Evolutionary conservation across 2,329 filamentous ascomycete genomes (phyloP), one percentile per base, ranked within the genome.

Genomic region (Pseudogymnoascus pannorum): DNA sequence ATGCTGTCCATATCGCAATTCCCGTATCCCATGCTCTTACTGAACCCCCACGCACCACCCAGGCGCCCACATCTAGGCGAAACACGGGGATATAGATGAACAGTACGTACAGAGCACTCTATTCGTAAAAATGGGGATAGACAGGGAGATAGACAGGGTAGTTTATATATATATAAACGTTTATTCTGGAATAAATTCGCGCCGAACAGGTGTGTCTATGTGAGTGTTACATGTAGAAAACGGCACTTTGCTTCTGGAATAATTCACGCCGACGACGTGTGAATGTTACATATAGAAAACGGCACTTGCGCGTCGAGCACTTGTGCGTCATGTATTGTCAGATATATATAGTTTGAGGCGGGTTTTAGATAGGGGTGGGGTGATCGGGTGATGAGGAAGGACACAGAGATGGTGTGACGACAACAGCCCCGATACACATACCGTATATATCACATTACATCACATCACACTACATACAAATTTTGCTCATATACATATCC

Each of bases 11-110:
- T 44, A 42, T 22, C n/a, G n/a, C n/a, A n/a, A 42, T 9, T 18
- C 36, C 36, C 36, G 14, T 40, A n/a, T 8, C 20, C 20, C 8
- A 11, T 18, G n/a, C 8, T 4, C 2, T 29, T 51, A 9, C 22
- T 29, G 4, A 4, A 29, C 44, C 44, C 44, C 44, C 44, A 54
- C 44, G 44, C 44, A 26, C 22, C 6, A n/a, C 2, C 42, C 26
- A 26, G 42, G 42, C 42, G 22, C n/a, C 24, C n/a, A 5, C 18
- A 9, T 54, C 44, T 31, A 54, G 8, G n/a, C 44, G 44, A 54
- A 54, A 54, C 44, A 54, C 44, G 44, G 44, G 44, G 24, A 29
- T 26, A 48, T 54, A 54, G 12, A 44, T n/a, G n/a, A n/a, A n/a
- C n/a, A n/a, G n/a, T n/a, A n/a, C n/a, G 44, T 54, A 16, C 40